Base-by-base conservation (phyloP, 2,329 filamentous ascomycete genomes). In the Exophiala calicioides region DNA sequence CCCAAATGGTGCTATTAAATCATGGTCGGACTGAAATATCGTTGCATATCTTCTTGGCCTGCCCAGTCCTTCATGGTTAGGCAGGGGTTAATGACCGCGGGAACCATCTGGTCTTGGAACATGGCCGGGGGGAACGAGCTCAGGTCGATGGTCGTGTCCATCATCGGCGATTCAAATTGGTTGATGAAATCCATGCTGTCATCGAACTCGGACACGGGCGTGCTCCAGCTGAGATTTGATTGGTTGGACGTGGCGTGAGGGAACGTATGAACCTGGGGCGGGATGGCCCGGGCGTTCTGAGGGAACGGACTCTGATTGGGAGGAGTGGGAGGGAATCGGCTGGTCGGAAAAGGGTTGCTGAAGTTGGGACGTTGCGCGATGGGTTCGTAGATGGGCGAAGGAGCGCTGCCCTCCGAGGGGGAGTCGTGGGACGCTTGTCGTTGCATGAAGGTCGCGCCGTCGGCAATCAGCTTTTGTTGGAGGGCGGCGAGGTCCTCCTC, bases 401-500 rank as follows among this genome's bases (percentile, higher is more conserved):
- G 73, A 33, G 74, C 73, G 26, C 51, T 53, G 55, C 75, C 75
- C 20, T 81, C 78, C 4, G 79, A 81, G 38, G 78, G 75, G 30
- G 75, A 78, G 57, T 80, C 79, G 44, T 77, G 69, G 1, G 79
- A 82, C 34, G 72, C 72, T 58, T 77, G 71, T 43, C 76, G 71
- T 48, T 74, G 73, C 62, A 74, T 76, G 45, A 68, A 73, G 15
- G 72, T 70, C 21, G 74, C 70, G n/a, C 75, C 77, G 31, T 73
- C 68, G 20, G 73, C 73, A 50, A 80, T 70, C 30, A 83, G 60
- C 32, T 73, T 72, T 44, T 77, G 72, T 59, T 82, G 79, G 63
- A 83, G 69, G 20, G 70, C 66, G 27, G 70, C 69, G 47, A 74
- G 70, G 61, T 81, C 76, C 46, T 84, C 81, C 59, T 84, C 79